Evolutionary conservation across 2,329 filamentous ascomycete species (phyloP), one percentile per base, ranked within the genome.

Genomic region (Fusarium marasasianum): DNA sequence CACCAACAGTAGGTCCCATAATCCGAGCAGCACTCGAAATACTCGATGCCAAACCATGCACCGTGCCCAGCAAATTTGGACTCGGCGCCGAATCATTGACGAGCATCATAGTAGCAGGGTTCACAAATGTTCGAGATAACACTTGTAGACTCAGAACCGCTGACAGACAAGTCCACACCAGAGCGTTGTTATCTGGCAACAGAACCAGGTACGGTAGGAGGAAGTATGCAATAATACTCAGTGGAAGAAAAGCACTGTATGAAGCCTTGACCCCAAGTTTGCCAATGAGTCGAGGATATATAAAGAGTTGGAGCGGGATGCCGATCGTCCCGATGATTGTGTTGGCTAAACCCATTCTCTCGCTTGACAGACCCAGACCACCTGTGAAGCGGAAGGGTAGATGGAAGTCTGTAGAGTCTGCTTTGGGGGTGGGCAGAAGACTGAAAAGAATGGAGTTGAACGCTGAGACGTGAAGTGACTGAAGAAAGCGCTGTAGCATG

Each of bases 361-460:
- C 87, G 0, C 93, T 91, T 1, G 89, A 89, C 59, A 96, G 87
- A n/a, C 93, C 93, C 1, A 96, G 86, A 5, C 94, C 94, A 35
- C 94, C 93, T 2, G 91, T 90, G 78, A 95, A 95, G 70, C 87
- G 82, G 77, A 92, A 90, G 0, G 90, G 87, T 65, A 88, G 81
- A 70, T 81, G 74, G 1, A 82, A 82, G 1, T 80, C 72, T 17
- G 76, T 45, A 0, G 86, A 84, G 75, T 86, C 82, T 71, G 86
- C 90, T 9, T 91, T 90, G 0, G 92, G 91, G 0, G 92, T 93
- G 2, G 93, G 94, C 51, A 95, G 86, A 81, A 95, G 95, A 57
- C 94, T 87, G 69, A 93, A 93, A 85, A 91, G 94, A 50, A 95
- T 88, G 5, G 92, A 89, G 79, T 93, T 92, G 84, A 94, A 95